Evolutionary conservation across 202 grass and related monocot species (phyloP).

Genomic region (Setaria italica): DNA sequence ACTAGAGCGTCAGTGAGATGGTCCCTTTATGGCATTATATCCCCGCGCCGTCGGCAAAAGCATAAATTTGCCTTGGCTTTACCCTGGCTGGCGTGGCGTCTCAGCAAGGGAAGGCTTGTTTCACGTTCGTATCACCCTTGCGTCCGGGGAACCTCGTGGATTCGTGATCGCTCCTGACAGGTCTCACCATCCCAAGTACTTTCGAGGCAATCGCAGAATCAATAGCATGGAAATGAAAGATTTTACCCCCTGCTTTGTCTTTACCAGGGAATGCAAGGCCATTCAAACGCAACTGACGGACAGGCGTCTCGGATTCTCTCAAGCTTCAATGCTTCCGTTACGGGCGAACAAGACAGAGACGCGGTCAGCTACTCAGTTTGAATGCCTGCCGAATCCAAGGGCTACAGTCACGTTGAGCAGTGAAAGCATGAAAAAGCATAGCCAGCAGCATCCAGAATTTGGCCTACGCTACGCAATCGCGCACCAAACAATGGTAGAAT

Average conservation of each 20-base stretch:
- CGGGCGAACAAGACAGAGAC: background rate
- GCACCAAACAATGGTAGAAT: background rate
- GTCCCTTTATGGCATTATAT: background rate
- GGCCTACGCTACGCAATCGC: background rate
- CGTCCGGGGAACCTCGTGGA: slow-evolving; percentile 2
- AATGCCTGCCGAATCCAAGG: slow-evolving; percentile 6
- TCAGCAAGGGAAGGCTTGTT: background rate
- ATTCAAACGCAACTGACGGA: background rate
- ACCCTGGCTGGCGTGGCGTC: background rate
- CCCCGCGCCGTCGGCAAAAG: background rate
- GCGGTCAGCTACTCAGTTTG: background rate
- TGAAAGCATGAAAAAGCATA: slow-evolving; percentile 22
- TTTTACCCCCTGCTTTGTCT: too few species aligned
- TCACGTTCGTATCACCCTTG: background rate
- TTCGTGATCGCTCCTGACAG: background rate
- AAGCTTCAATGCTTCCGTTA: background rate
- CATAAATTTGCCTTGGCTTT: slow-evolving; percentile 35
- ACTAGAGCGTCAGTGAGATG: background rate
- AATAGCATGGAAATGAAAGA: too few species aligned
- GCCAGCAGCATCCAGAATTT: background rate
- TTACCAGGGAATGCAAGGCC: background rate
- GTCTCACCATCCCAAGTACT: background rate
- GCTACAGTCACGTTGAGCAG: slow-evolving; percentile 49
- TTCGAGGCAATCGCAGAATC: too few species aligned
- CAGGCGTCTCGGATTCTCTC: background rate